Conservation (phyloP, 179 eudicot species). For the Beta macrorhiza region DNA sequence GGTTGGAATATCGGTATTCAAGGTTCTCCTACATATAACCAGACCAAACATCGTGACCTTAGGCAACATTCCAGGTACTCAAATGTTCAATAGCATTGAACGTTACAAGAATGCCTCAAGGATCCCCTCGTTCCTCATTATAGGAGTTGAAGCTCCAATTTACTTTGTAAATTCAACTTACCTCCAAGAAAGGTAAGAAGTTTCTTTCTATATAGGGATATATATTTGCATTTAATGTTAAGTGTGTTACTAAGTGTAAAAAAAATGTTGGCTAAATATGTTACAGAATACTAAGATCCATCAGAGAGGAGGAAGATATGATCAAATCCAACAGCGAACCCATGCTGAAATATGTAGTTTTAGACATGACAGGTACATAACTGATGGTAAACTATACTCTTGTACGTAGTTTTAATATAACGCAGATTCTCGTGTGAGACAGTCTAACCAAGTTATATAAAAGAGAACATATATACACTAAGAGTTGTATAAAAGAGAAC, state of each 20-base stretch:
- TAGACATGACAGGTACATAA: slow-evolving; percentile 63
- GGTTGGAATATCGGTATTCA: slow-evolving; percentile 75
- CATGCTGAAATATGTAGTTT: slow-evolving; percentile 41
- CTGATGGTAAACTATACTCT: neutral
- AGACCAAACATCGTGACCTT: slow-evolving; percentile 66
- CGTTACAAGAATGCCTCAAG: slow-evolving; percentile 64
- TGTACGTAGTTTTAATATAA: too few relatives aligned
- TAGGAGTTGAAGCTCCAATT: slow-evolving; percentile 70
- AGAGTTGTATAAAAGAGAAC: too few relatives aligned
- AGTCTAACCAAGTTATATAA: too few relatives aligned
- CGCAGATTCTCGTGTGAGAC: too few relatives aligned
- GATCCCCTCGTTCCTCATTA: slow-evolving; percentile 62
- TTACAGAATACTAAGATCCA: slow-evolving; percentile 65
- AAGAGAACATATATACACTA: too few relatives aligned
- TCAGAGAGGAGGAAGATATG: slow-evolving; percentile 60
- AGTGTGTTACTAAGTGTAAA: neutral
- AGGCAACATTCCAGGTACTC: slow-evolving; percentile 73
- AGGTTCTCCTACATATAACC: slow-evolving; percentile 63
- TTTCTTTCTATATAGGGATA: too few relatives aligned
- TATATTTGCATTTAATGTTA: neutral
- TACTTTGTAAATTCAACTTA: slow-evolving; percentile 77
- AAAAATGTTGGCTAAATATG: neutral
- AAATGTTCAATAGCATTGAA: slow-evolving; percentile 57
- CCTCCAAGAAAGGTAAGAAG: slow-evolving; percentile 63
- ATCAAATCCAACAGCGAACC: slow-evolving; percentile 34